Evolutionary conservation across 1,139 yeast species (phyloP), one percentile per base, ranked within the genome.

Genomic region (Pichia sp.): DNA sequence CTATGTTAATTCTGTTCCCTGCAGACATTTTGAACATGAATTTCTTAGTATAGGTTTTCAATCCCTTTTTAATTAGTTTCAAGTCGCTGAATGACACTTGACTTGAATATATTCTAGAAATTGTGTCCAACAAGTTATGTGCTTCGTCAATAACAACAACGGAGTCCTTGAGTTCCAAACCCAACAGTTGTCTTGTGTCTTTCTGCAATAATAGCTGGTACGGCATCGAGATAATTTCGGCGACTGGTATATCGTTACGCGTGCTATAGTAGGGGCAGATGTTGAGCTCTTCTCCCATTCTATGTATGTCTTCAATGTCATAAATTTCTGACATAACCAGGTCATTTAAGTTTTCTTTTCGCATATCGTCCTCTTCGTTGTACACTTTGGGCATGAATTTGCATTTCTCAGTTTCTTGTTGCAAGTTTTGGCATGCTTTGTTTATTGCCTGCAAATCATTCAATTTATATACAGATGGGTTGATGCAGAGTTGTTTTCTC

Each of bases 91-190:
- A 63, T 0, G 86, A 74, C 1, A 92, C 73, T 3, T 79, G 69
- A 1, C 82, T 78, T 0, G 97, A 89, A 63, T 87, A 79, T 59
- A 92, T 72, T 1, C 87, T 74, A 1, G 85, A 80, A 4, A 92
- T 82, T 0, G 92, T 84, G 62, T 90, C 97, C 36, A 90, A 67
- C 45, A 92, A 72, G 66, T 92, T 92, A 67, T 92, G 99, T 0
- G 98, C 98, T 66, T 92, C 99, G 67, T 92, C 99, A 42, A 92
- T 85, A 3, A 93, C 79, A 1, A 93, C 80, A 6, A 92, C 79
- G 0, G 93, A 77, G 57, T 82, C 78, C 52, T 78, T 76, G 15
- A 92, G 66, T 50, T 84, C 76, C 5, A 92, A 67, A 1, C 82
- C 81, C 50, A 90, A 69, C 0, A 83, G 73, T 4, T 76, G 75